phyloP scores from a whole-genome alignment of 2,329 filamentous ascomycete species.

The Myriangium duriaei region DNA sequence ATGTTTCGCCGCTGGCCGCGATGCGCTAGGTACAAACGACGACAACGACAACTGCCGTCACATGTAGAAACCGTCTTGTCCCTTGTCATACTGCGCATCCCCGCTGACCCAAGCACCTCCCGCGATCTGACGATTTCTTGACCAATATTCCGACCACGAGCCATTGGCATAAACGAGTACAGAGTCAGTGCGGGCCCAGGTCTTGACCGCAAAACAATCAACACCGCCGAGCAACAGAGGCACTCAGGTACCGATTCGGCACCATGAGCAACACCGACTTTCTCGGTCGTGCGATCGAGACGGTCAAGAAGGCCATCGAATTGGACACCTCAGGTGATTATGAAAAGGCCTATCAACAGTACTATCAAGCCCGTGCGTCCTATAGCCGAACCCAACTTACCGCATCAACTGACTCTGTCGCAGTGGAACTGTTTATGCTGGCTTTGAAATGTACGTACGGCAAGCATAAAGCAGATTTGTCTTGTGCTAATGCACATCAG shows the following conservation, averaged over 20 bases:
- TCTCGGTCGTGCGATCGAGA: constrained; percentile 87
- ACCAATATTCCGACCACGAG: no score
- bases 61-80: background rate
- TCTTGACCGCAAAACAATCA: no score
- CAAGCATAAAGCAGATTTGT: background rate
- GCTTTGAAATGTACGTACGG: constrained; percentile 65
- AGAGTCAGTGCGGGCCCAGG: no score
- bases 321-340: constrained; percentile 92
- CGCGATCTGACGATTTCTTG: no score
- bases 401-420: constrained; percentile 13
- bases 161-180: no score
- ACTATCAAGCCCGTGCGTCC: constrained; percentile 62
- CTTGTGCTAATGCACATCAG: constrained; percentile 21
- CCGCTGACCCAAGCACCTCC: no score
- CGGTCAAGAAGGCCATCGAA: constrained; percentile 95
- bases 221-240: no score
- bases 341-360: constrained; percentile 89
- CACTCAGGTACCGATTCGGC: no score
- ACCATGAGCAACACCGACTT: constrained; percentile 93
- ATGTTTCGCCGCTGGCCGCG: background rate
- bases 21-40: background rate
- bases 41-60: background rate
- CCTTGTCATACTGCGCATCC: background rate
- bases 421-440: constrained; percentile 93
- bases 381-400: background rate